These are phyloP conservation scores for Biscogniauxia mediterranea DNA, from an alignment of 2,329 filamentous ascomycete genomes.

Conservation along the genomic window DNA sequence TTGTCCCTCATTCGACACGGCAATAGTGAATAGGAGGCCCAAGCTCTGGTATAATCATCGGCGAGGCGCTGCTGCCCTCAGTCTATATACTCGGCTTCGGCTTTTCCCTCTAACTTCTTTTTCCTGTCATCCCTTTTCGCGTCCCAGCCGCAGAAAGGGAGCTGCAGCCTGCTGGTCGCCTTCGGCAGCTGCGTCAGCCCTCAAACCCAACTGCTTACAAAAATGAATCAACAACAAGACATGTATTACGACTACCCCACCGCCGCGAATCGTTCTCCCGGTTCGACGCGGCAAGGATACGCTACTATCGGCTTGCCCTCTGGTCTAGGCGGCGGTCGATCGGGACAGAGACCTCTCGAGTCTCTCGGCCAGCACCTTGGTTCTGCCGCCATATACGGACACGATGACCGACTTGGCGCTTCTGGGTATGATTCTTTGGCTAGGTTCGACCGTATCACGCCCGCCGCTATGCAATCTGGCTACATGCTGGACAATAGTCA, in stretches of 20 bases:
- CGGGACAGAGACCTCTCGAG: conserved; percentile 77
- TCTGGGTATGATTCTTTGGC: conserved; percentile 56
- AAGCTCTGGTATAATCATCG: conserved; percentile 4
- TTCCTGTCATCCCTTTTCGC: conserved; percentile 3
- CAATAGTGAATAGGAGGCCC: not conserved
- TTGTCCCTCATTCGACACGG: conserved; percentile 10
- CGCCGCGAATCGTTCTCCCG: conserved; percentile 66
- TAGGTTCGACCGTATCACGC: conserved; percentile 38
- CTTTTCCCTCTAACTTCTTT: conserved; percentile 1
- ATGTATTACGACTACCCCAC: conserved; percentile 71
- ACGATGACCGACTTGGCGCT: conserved; percentile 59
- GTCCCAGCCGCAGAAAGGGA: conserved; percentile 25
- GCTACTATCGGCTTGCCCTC: conserved; percentile 56
- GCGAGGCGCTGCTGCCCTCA: conserved; percentile 11
- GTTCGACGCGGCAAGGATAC: conserved; percentile 63
- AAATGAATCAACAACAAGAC: conserved; percentile 56
- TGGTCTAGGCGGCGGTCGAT: conserved; percentile 52
- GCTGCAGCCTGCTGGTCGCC: conserved; percentile 31
- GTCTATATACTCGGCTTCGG: conserved; percentile 16
- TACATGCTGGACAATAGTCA: conserved; percentile 68
- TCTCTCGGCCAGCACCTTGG: conserved; percentile 60
- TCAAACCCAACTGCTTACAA: conserved; percentile 19
- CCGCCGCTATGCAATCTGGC: conserved; percentile 38
- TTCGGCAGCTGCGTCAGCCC: conserved; percentile 29
- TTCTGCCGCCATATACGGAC: conserved; percentile 64